These are phyloP conservation scores for Pseudotsuga menziesii DNA, from an alignment of 75 land plant species.

Conservation along the genomic window DNA sequence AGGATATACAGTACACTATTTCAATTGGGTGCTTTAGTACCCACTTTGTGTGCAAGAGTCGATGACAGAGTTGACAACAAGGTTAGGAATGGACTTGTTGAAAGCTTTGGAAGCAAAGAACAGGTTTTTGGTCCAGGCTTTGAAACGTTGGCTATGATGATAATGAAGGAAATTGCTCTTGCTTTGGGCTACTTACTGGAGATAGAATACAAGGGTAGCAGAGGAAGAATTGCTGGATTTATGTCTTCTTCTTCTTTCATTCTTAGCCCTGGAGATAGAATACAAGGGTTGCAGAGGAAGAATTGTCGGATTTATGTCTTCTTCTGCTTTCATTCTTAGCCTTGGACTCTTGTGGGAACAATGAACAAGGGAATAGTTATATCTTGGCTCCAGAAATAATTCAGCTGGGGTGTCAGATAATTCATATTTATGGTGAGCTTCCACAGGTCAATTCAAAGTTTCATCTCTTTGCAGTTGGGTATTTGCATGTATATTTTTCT, in stretches of 20 bases:
- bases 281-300: constrained; percentile 57
- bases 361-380: constrained; percentile 10
- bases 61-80: not conserved
- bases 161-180: constrained; percentile 47
- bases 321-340: constrained; percentile 44
- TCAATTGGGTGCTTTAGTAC: constrained; percentile 30
- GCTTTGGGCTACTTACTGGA: constrained; percentile 48
- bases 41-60: constrained; percentile 15
- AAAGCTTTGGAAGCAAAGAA: not conserved
- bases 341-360: constrained; percentile 5
- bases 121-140: not conserved
- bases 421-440: constrained; percentile 65
- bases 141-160: not conserved
- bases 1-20: constrained; percentile 27
- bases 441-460: constrained; percentile 62
- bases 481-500: not conserved
- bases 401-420: constrained; percentile 39
- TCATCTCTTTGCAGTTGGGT: not conserved
- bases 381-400: constrained; percentile 30
- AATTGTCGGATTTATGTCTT: constrained; percentile 53
- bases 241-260: constrained; percentile 61
- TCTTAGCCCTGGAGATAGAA: constrained; percentile 65
- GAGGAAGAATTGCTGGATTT: constrained; percentile 47
- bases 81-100: not conserved
- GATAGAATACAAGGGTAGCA: constrained; percentile 66